These are phyloP conservation scores for Stentor coeruleus DNA, from an alignment of 73 alveolate species.

Conservation along the genomic window DNA sequence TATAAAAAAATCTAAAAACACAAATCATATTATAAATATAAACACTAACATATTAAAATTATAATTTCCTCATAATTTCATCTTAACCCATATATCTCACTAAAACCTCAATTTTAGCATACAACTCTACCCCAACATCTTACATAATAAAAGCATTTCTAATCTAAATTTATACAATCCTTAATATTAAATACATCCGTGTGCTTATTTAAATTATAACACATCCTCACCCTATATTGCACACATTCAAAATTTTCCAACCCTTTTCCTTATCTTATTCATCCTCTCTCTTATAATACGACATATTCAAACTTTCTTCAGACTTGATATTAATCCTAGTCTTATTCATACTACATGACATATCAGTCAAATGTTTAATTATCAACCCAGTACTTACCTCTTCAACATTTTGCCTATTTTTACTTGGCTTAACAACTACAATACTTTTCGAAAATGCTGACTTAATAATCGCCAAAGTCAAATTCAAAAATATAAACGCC, in stretches of 20 bases:
- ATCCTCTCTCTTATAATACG: not conserved
- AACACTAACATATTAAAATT: too few relatives aligned
- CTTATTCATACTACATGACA: not conserved
- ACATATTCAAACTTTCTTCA: not conserved
- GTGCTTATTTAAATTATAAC: too few relatives aligned
- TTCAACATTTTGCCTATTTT: slow-evolving; percentile 11
- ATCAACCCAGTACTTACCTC: not conserved
- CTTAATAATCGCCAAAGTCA: slow-evolving; percentile 89
- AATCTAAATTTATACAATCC: not conserved
- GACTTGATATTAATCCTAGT: not conserved
- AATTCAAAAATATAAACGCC: slow-evolving; percentile 79
- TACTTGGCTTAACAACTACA: not conserved
- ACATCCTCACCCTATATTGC: not conserved
- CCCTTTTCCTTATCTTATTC: too few relatives aligned
- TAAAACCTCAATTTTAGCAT: too few relatives aligned
- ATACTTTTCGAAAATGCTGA: slow-evolving; percentile 55
- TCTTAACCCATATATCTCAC: too few relatives aligned
- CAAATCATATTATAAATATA: too few relatives aligned
- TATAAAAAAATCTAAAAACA: too few relatives aligned
- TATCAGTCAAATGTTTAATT: not conserved
- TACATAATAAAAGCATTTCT: not conserved
- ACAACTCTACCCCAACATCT: too few relatives aligned
- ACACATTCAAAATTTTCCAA: too few relatives aligned
- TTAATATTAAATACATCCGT: not conserved
- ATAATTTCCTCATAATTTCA: too few relatives aligned